Evolutionary conservation across 805 yeast genomes (phyloP).

Genomic region (Brettanomyces custersianus): DNA sequence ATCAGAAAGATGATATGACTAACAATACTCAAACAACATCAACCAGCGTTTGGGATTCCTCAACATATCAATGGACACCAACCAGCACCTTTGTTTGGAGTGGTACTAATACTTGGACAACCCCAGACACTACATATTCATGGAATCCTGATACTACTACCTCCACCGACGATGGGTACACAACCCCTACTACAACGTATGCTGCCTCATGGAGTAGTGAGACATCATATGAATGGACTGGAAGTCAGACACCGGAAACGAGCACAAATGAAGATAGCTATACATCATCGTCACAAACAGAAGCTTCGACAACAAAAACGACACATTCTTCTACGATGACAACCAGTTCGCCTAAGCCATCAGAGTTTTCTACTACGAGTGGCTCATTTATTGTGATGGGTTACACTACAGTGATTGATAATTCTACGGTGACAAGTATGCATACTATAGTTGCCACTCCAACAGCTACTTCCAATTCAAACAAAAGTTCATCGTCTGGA

Average conservation of each 20-base stretch:
- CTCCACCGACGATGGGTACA: neutral
- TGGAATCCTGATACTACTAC: neutral
- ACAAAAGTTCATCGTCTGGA: constrained; percentile 24
- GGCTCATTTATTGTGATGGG: constrained; percentile 11
- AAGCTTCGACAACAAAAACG: constrained; percentile 5
- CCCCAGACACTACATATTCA: too few relatives aligned
- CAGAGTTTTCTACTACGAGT: constrained; percentile 10
- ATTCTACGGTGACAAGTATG: constrained; percentile 10
- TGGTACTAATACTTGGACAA: too few relatives aligned
- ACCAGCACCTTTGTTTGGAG: too few relatives aligned
- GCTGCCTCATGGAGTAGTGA: too few relatives aligned
- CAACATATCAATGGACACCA: too few relatives aligned
- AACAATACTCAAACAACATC: too few relatives aligned
- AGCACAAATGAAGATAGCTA: too few relatives aligned
- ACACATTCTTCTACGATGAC: constrained; percentile 9
- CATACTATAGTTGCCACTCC: constrained; percentile 15
- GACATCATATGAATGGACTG: too few relatives aligned
- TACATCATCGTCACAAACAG: constrained; percentile 4
- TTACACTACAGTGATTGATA: constrained; percentile 15
- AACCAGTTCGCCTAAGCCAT: constrained; percentile 4
- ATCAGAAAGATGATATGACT: too few relatives aligned
- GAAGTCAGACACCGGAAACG: too few relatives aligned
- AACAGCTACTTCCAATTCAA: constrained; percentile 18
- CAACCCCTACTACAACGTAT: constrained; percentile 3
- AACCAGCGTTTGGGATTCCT: too few relatives aligned